Evolutionary conservation across 257 asterid genomes (phyloP).

Genomic region (Striga asiatica): DNA sequence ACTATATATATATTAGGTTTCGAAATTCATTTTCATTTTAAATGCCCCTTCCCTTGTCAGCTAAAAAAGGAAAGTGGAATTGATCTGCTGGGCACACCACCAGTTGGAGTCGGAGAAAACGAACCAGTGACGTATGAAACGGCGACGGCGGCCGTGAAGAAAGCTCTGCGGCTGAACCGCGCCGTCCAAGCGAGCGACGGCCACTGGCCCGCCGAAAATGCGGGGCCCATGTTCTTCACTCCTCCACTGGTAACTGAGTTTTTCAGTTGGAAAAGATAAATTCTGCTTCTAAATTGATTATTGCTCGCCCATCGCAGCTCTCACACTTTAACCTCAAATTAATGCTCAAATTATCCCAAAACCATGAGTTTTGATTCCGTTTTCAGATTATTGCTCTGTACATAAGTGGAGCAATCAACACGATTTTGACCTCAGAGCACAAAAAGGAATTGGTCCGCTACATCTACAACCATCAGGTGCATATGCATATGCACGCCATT

Average conservation of each 20-base stretch:
- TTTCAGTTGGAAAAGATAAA: too few relatives aligned
- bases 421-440: constrained; percentile 42
- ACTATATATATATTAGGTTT: too few relatives aligned
- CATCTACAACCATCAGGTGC: constrained; percentile 71
- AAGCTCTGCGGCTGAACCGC: constrained; percentile 39
- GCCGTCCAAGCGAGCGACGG: constrained; percentile 72
- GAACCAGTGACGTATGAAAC: constrained; percentile 40
- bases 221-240: constrained; percentile 58
- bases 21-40: neutral
- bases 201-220: constrained; percentile 77
- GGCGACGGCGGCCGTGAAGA: constrained; percentile 41
- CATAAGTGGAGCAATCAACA: constrained; percentile 58
- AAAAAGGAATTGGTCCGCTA: constrained; percentile 51
- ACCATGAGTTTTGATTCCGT: too few relatives aligned
- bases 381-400: constrained; percentile 51
- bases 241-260: constrained; percentile 23
- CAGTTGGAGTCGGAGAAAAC: constrained; percentile 32
- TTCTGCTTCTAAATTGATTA: too few relatives aligned
- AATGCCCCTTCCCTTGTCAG: constrained; percentile 9
- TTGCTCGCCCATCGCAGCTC: too few relatives aligned
- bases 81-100: constrained; percentile 38
- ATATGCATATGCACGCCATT: neutral
- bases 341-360: too few relatives aligned
- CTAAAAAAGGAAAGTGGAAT: constrained; percentile 40
- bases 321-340: too few relatives aligned